Evolutionary conservation across 345 rosid genomes (phyloP).

Genomic region (Lepidium africanum): DNA sequence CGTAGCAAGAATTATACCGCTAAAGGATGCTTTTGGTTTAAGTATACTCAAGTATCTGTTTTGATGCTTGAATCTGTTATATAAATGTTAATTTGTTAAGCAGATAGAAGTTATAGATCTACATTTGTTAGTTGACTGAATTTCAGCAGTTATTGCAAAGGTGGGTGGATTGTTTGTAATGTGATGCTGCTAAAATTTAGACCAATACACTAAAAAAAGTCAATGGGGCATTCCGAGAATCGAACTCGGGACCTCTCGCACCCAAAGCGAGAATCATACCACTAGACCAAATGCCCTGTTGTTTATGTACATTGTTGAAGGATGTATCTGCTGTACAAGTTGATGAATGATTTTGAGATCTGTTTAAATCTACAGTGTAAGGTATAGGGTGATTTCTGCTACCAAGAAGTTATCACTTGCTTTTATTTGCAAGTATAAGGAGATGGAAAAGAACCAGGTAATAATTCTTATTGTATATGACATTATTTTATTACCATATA

Average conservation of each 20-base stretch:
- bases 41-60: neutral
- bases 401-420: too few species aligned
- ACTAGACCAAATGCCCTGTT: conserved; percentile 48
- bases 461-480: too few species aligned
- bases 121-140: neutral
- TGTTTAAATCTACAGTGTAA: neutral
- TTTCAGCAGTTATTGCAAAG: neutral
- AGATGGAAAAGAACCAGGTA: too few species aligned
- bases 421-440: too few species aligned
- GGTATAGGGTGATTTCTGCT: neutral
- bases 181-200: neutral
- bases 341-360: neutral
- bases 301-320: neutral
- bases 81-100: neutral
- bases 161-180: neutral
- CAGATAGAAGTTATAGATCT: neutral
- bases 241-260: conserved; percentile 73
- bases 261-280: conserved; percentile 91
- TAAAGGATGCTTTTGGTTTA: neutral
- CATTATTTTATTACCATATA: too few species aligned
- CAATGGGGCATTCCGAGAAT: conserved; percentile 60
- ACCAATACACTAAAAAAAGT: neutral
- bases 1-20: neutral
- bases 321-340: neutral
- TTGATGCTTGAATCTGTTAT: neutral